Evolutionary conservation across 164 flowering plant genomes (phyloP), one percentile per base, ranked within the genome.

Genomic region (Vitis cinerea): DNA sequence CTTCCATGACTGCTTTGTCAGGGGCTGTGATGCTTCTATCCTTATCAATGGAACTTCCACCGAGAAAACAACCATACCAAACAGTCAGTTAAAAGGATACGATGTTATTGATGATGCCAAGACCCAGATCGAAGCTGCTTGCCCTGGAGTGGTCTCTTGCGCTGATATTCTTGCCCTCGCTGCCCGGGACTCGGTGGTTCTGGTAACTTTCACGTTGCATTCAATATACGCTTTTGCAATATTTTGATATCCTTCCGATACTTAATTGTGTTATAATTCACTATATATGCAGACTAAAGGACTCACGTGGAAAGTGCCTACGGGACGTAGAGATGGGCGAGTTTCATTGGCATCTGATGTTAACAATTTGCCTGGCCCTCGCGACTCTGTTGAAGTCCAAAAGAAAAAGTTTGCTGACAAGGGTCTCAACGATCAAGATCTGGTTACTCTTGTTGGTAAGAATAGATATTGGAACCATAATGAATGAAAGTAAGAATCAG

Each of bases 131-230:
- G 93, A 88, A 62, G 59, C 78, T 8, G 81, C 71, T 9, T 88
- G 96, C 78, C 93, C 96, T 13, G 84, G 86, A 5, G 80, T 85
- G 0, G 93, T 88, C 64, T 90, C 96, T 2, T 88, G 96, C 50
- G 96, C 93, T 10, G 91, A 87, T 70, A 87, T 88, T 65, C 82
- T 88, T 10, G 84, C 90, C 3, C 75, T 90, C 3, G 87, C 88
- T n/a, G 86, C 91, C 15, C 85, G 91, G 15, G 91, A 90, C 29
- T 69, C 91, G 0, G 91, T 87, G 1, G 82, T 81, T 55, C 47
- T 81, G 82, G 96, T 88, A 78, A 71, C 49, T 31, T 59, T 30
- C 9, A 55, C 16, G 12, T 59, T n/a, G 13, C 44, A 37, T 37
- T 37, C 2, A 37, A 37, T 37, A 37, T 6, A 37, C 27, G 7